Conservation (phyloP, 306 rosid species). For the Prunus davidiana region DNA sequence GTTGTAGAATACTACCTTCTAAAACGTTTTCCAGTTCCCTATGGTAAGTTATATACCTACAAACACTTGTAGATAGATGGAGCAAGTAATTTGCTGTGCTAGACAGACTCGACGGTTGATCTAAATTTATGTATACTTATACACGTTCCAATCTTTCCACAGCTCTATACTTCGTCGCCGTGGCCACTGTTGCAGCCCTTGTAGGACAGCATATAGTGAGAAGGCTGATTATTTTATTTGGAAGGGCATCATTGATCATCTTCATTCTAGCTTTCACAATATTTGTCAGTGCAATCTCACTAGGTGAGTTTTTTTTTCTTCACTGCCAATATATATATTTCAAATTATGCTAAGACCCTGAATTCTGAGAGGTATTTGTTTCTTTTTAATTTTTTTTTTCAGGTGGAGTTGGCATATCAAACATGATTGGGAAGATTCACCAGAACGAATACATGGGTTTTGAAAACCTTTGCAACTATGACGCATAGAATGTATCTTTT, state of each 20-base stretch:
- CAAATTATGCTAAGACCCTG: neutral
- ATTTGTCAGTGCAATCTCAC: conserved; percentile 70
- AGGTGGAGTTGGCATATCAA: conserved; percentile 88
- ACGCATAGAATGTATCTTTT: conserved; percentile 8
- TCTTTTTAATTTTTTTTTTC: conserved; percentile 11
- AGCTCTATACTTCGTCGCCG: conserved; percentile 66
- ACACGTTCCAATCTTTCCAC: conserved; percentile 20
- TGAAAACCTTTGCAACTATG: conserved; percentile 73
- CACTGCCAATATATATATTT: neutral
- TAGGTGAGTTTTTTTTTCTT: conserved; percentile 42
- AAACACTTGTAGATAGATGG: neutral
- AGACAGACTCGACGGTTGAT: neutral
- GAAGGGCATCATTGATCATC: conserved; percentile 86
- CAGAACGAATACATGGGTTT: conserved; percentile 80
- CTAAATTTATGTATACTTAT: conserved; percentile 5
- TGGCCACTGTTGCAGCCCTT: conserved; percentile 76
- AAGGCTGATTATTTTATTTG: conserved; percentile 53
- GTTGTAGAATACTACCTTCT: conserved; percentile 88
- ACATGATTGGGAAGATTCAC: conserved; percentile 49
- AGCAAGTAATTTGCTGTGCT: neutral
- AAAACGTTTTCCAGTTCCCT: conserved; percentile 84
- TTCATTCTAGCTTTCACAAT: conserved; percentile 75
- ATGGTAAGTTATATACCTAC: conserved; percentile 41
- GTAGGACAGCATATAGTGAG: conserved; percentile 79
- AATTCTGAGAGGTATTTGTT: conserved; percentile 6